Evolutionary conservation across 352 stramenopile species (phyloP).

Genomic region (Pythium scleroteichum): DNA sequence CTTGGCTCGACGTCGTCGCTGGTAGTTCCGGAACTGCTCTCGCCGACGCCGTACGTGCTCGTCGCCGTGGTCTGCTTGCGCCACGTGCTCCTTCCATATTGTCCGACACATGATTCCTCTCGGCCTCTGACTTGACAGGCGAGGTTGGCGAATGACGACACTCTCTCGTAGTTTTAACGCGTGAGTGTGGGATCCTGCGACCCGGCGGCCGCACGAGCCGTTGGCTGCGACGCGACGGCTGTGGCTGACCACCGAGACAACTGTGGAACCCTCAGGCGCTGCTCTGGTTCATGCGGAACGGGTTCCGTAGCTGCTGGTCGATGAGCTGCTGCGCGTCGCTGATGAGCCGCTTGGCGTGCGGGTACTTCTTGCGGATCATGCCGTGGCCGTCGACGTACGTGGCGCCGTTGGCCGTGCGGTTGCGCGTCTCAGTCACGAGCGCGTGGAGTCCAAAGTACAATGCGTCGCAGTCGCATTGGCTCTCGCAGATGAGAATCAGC

Average conservation of each 20-base stretch:
- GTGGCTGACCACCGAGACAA: not conserved
- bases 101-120: not conserved
- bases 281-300: conserved; percentile 29
- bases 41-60: conserved; percentile 25
- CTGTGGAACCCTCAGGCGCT: conserved; percentile 1
- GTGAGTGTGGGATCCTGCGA: too few species aligned
- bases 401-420: conserved; percentile 41
- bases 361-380: conserved; percentile 58
- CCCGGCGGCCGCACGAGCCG: too few species aligned
- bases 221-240: not conserved
- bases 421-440: conserved; percentile 45
- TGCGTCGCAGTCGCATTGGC: conserved; percentile 56
- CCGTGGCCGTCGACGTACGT: conserved; percentile 66
- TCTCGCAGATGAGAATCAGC: conserved; percentile 66
- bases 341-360: conserved; percentile 66
- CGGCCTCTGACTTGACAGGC: too few species aligned
- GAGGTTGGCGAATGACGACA: not conserved
- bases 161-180: not conserved
- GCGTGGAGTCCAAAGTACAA: conserved; percentile 53
- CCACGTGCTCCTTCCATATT: not conserved
- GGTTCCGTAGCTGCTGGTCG: conserved; percentile 31
- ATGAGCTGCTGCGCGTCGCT: conserved; percentile 48
- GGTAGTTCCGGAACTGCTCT: conserved; percentile 61
- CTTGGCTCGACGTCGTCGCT: conserved; percentile 56
- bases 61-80: not conserved